Evolutionary conservation across 2,329 filamentous ascomycete species (phyloP).

Genomic region (Periconia digitata): DNA sequence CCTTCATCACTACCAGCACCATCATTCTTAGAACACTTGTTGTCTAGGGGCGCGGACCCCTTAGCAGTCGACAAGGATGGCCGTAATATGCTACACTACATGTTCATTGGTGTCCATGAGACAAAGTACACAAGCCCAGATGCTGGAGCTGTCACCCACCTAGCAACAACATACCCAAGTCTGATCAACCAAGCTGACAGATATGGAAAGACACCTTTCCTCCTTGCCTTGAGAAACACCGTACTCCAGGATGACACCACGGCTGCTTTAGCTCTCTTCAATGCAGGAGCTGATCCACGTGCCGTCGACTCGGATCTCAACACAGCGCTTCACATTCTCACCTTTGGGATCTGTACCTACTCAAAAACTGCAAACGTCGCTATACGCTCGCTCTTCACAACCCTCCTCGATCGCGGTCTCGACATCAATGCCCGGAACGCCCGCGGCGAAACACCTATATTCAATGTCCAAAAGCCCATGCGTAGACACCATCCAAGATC

Average conservation of each 20-base stretch:
- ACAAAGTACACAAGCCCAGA: background rate
- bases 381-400: conserved; percentile 4
- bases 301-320: conserved; percentile 9
- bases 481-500: too few relatives aligned
- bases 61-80: conserved; percentile 6
- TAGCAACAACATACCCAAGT: background rate
- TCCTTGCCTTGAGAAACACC: conserved; percentile 1
- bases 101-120: conserved; percentile 2
- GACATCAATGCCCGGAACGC: conserved; percentile 16
- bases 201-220: conserved; percentile 12
- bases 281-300: conserved; percentile 7
- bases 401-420: conserved; percentile 6
- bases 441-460: conserved; percentile 17
- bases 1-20: background rate
- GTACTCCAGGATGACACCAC: conserved; percentile 2
- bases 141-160: background rate
- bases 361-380: background rate
- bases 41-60: conserved; percentile 7
- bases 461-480: conserved; percentile 6
- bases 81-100: conserved; percentile 11
- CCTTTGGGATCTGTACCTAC: background rate
- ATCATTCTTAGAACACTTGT: conserved; percentile 5
- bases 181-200: conserved; percentile 9
- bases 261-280: conserved; percentile 7
- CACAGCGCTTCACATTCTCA: conserved; percentile 14